phyloP scores from a whole-genome alignment of 495 filamentous ascomycete genomes.

The Neurospora sp. region DNA sequence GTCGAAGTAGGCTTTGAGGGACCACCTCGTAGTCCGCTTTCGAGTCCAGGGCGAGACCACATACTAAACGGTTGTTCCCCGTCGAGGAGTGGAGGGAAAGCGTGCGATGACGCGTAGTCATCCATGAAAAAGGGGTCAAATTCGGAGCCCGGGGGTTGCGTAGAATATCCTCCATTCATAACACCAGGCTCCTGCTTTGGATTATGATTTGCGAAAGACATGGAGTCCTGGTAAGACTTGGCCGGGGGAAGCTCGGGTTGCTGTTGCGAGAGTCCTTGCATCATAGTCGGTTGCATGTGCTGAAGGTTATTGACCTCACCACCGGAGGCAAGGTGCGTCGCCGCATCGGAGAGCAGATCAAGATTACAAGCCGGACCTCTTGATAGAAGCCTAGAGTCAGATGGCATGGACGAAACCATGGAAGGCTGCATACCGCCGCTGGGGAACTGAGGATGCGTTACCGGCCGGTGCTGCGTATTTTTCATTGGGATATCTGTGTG shows the following conservation, averaged over 20 bases:
- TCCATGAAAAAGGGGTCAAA: constrained; percentile 44
- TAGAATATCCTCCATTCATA: constrained; percentile 28
- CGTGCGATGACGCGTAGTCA: constrained; percentile 39
- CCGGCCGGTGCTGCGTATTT: constrained; percentile 23
- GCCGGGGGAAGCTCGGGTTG: constrained; percentile 28
- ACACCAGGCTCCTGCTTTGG: constrained; percentile 31
- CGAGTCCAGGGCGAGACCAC: constrained; percentile 30
- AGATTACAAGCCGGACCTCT: constrained; percentile 42
- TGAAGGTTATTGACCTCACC: constrained; percentile 39
- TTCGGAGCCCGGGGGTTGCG: constrained; percentile 26
- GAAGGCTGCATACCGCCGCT: constrained; percentile 28
- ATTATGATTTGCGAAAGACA: constrained; percentile 31
- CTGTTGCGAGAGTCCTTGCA: constrained; percentile 30
- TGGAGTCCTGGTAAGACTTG: constrained; percentile 36
- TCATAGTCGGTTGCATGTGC: constrained; percentile 35
- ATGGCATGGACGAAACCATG: constrained; percentile 25
- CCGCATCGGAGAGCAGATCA: constrained; percentile 41
- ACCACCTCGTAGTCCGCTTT: constrained; percentile 29
- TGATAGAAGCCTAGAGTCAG: constrained; percentile 30
- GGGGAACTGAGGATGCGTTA: constrained; percentile 22
- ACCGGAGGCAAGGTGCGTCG: constrained; percentile 38
- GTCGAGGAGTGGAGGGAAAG: constrained; percentile 38
- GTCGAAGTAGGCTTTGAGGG: constrained; percentile 47
- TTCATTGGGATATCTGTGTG: constrained; percentile 36
- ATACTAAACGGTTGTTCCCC: constrained; percentile 35